Conservation (phyloP, 345 rosid genomes). For the Noccaea caerulescens region DNA sequence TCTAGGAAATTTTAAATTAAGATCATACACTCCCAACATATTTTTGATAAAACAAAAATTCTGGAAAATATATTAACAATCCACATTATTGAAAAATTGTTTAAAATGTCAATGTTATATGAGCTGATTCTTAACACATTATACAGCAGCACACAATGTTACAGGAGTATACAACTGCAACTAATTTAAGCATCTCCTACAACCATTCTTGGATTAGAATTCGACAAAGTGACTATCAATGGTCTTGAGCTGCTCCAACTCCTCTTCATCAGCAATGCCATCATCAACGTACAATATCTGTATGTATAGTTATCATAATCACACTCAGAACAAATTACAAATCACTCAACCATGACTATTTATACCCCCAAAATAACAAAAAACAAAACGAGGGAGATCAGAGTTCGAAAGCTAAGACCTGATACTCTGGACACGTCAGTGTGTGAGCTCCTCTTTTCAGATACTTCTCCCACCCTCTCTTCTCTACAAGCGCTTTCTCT, state of each 20-base stretch:
- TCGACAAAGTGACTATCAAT: constrained; percentile 59
- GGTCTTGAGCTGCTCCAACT: constrained; percentile 76
- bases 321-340: background rate
- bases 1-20: too few relatives aligned
- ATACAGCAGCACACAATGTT: constrained; percentile 1
- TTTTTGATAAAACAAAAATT: background rate
- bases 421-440: constrained; percentile 67
- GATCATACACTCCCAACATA: background rate
- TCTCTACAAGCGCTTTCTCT: constrained; percentile 61
- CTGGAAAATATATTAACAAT: background rate
- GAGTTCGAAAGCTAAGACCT: constrained; percentile 50
- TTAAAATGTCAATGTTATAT: background rate
- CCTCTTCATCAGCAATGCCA: constrained; percentile 67
- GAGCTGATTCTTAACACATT: background rate
- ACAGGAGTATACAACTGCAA: background rate
- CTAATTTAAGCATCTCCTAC: background rate
- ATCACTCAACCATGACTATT: background rate
- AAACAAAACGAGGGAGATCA: background rate
- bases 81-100: background rate
- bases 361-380: constrained; percentile 6
- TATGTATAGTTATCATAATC: constrained; percentile 30
- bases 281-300: constrained; percentile 76
- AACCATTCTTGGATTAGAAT: constrained; percentile 42
- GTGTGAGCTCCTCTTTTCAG: constrained; percentile 80
- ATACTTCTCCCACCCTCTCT: constrained; percentile 66